These are phyloP conservation scores for Carex scoparia DNA, from an alignment of 176 grass and related monocot species.

Conservation along the genomic window DNA sequence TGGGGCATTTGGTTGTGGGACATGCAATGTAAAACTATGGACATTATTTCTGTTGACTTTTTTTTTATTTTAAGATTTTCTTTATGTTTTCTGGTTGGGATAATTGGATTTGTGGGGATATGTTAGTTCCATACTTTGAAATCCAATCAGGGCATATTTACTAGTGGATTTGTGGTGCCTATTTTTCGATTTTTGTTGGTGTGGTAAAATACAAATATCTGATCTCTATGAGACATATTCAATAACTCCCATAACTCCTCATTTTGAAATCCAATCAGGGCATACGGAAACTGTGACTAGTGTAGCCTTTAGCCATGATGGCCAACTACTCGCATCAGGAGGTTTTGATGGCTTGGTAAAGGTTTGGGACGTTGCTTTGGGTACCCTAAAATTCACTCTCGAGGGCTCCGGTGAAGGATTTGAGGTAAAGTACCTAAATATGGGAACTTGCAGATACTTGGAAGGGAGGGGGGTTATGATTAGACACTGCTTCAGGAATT, in stretches of 20 bases:
- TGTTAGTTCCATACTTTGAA: background rate
- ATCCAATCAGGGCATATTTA: background rate
- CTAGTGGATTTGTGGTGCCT: background rate
- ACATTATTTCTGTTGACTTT: background rate
- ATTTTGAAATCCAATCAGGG: constrained; percentile 36
- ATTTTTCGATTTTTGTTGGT: background rate
- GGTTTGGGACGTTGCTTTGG: constrained; percentile 57
- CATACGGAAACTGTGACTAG: constrained; percentile 59
- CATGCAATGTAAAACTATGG: background rate
- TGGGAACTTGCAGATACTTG: background rate
- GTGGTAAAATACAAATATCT: background rate
- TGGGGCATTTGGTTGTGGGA: background rate
- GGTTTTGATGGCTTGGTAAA: constrained; percentile 74
- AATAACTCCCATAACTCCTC: background rate
- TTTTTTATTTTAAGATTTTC: background rate
- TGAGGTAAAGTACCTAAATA: constrained; percentile 48
- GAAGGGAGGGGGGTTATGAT: background rate
- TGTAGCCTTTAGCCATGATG: constrained; percentile 85
- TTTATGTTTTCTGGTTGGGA: background rate
- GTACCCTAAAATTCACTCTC: constrained; percentile 51
- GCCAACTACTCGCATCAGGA: constrained; percentile 66
- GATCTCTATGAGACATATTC: background rate
- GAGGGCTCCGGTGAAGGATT: constrained; percentile 73
- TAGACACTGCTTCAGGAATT: background rate
- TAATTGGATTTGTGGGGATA: background rate